Base-by-base conservation (phyloP, 2,329 filamentous ascomycete species). In the Phialophora chinensis region DNA sequence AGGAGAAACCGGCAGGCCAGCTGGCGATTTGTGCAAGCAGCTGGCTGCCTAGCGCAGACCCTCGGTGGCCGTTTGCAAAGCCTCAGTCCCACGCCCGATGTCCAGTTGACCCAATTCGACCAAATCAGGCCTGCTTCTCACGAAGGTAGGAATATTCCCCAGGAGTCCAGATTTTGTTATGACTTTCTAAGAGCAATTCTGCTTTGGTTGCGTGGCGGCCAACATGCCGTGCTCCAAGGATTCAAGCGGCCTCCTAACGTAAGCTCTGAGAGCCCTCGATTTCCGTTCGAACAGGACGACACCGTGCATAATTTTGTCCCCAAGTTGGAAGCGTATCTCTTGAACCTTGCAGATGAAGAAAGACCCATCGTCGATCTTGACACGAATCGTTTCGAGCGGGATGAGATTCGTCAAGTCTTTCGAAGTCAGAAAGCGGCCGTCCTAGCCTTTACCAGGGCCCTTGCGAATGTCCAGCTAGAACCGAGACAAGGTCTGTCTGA, bases 121-220 rank as follows among this genome's bases (percentile, higher is more conserved):
- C 77, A 79, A 23, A 83, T 87, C 29, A 76, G 75, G 50, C 81
- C 81, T 20, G 81, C 84, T 0, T 76, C 80, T 55, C 76, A 78
- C 25, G 79, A 85, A 73, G 70, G 67, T 54, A 72, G 62, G 62
- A 66, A 66, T 27, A 74, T 82, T 70, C 72, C 80, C 23, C 72
- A 79, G 12, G 70, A 71, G 7, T 77, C 80, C 23, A 81, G 86
- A 53, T 89, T 89, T 73, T 81, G 81, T n/a, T 88, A 88, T 71
- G 87, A 89, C 69, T 89, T 90, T 70, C 71, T 89, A 29, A 88
- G 86, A 73, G 86, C 87, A 0, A 87, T 89, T 52, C 73, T 88
- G 2, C 78, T 89, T 0, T 90, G 87, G 85, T 76, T 89, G 1
- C 85, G 87, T 62, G 86, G 85, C 38, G 87, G 87, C 10, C 77